phyloP scores from a whole-genome alignment of 2,329 filamentous ascomycete species.

The Curvularia sp. region DNA sequence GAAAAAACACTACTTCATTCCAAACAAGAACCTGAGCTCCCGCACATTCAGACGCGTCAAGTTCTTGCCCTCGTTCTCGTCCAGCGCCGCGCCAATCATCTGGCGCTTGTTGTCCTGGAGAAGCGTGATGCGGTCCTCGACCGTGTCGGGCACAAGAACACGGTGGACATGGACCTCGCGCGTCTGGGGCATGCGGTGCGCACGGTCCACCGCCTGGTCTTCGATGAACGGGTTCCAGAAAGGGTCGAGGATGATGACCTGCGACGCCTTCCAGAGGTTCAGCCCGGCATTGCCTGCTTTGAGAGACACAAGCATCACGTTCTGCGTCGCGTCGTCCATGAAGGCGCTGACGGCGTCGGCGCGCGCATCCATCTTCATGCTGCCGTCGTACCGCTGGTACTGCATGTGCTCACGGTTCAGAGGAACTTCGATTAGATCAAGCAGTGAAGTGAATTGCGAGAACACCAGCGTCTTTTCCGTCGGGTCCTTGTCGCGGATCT shows the following conservation, averaged over 20 bases:
- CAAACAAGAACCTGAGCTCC: conserved; percentile 77
- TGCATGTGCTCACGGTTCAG: conserved; percentile 65
- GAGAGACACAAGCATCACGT: conserved; percentile 78
- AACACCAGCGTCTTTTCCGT: conserved; percentile 83
- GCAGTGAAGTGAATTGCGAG: conserved; percentile 79
- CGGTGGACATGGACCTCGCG: conserved; percentile 79
- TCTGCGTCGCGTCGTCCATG: conserved; percentile 65
- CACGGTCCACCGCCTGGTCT: conserved; percentile 89
- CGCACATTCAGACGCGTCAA: conserved; percentile 70
- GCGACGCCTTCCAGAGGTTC: conserved; percentile 81
- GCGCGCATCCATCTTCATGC: conserved; percentile 71
- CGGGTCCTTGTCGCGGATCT: conserved; percentile 57
- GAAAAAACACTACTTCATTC: conserved; percentile 24
- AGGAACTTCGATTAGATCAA: conserved; percentile 79
- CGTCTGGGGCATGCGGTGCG: conserved; percentile 84
- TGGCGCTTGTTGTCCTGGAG: conserved; percentile 80
- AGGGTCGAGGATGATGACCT: conserved; percentile 89
- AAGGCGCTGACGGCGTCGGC: conserved; percentile 73
- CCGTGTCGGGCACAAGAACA: conserved; percentile 76
- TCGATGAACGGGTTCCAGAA: conserved; percentile 96
- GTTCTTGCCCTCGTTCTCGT: conserved; percentile 73
- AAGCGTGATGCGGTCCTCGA: conserved; percentile 84
- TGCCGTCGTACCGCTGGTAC: conserved; percentile 77
- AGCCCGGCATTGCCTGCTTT: conserved; percentile 86
- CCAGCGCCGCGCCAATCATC: conserved; percentile 79